Evolutionary conservation across 495 filamentous ascomycete species (phyloP).

Genomic region (Jackrogersella multiformis): DNA sequence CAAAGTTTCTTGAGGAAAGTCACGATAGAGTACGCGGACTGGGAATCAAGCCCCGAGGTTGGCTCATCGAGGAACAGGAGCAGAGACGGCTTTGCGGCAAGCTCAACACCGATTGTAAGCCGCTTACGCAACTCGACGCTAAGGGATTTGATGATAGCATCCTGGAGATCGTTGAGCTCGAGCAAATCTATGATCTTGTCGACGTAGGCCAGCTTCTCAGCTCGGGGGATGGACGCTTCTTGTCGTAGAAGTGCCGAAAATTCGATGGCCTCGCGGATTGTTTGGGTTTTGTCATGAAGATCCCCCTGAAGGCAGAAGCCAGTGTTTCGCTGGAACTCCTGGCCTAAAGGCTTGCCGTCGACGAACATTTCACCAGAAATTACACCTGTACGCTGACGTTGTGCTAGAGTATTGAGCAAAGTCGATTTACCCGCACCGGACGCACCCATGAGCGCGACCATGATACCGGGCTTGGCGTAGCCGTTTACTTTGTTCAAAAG

Average conservation of each 20-base stretch:
- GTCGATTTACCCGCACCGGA: slow-evolving; percentile 85
- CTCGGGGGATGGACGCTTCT: slow-evolving; percentile 65
- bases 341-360: slow-evolving; percentile 72
- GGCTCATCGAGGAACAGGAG: slow-evolving; percentile 87
- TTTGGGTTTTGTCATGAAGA: slow-evolving; percentile 81
- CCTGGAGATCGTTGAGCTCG: slow-evolving; percentile 81
- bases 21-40: slow-evolving; percentile 84
- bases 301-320: slow-evolving; percentile 92
- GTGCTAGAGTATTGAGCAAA: slow-evolving; percentile 76
- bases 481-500: slow-evolving; percentile 74
- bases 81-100: slow-evolving; percentile 85
- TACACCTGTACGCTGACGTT: slow-evolving; percentile 77
- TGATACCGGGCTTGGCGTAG: slow-evolving; percentile 79
- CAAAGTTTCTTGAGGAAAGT: slow-evolving; percentile 86
- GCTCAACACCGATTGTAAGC: slow-evolving; percentile 90
- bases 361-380: slow-evolving; percentile 79
- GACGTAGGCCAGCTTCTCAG: slow-evolving; percentile 84
- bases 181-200: slow-evolving; percentile 88
- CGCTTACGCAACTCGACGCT: slow-evolving; percentile 70
- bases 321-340: slow-evolving; percentile 80
- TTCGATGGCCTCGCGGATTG: slow-evolving; percentile 82
- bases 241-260: slow-evolving; percentile 87
- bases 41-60: slow-evolving; percentile 83
- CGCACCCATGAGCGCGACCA: slow-evolving; percentile 83
- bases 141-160: slow-evolving; percentile 82